Base-by-base conservation (phyloP, 495 filamentous ascomycete species). In the Glutinoglossum americanum region DNA sequence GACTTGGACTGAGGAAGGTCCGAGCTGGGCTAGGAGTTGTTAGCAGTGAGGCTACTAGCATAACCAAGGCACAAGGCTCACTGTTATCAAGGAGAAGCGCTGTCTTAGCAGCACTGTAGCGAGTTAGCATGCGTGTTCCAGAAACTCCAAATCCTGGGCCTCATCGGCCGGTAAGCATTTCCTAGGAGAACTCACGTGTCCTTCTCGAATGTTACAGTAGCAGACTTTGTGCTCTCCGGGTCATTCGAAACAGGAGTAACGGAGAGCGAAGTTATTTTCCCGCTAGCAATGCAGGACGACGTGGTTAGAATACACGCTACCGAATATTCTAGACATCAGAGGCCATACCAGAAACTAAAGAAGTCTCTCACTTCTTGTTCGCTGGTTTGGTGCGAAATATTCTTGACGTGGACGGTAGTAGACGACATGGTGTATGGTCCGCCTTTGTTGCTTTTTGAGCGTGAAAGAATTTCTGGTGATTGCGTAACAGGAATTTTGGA, bases 311-410 rank as follows among this genome's bases (percentile, higher is more conserved):
- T 5, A 57, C 28, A n/a, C 19, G 1, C 15, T 35, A 37, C 1
- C 25, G 21, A 51, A 56, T 23, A 13, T 33, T 10, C 17, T 27
- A 45, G 30, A 61, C 9, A 19, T 25, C 23, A 47, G 23, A n/a
- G 17, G 17, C 57, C 32, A 25, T 76, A 92, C 87, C 92, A 98
- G 80, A 97, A 98, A 72, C 84, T 92, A 76, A 98, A 98, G 80
- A 98, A 98, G 63, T 93, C 89, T 63, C 79, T 81, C 60, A 98
- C 78, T 70, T 98, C 87, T 72, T 89, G 85, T 69, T 97, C 87
- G 60, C 79, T 76, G 51, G 89, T 94, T 61, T 79, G 65, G 58
- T 74, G 65, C 60, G 83, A 77, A 71, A 98, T 96, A 72, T 89
- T 89, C 72, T 87, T 84, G 61, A 90, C 71, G 64, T 73, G 68